phyloP scores from a whole-genome alignment of 495 filamentous ascomycete genomes.

The Filosporella fistucella region DNA sequence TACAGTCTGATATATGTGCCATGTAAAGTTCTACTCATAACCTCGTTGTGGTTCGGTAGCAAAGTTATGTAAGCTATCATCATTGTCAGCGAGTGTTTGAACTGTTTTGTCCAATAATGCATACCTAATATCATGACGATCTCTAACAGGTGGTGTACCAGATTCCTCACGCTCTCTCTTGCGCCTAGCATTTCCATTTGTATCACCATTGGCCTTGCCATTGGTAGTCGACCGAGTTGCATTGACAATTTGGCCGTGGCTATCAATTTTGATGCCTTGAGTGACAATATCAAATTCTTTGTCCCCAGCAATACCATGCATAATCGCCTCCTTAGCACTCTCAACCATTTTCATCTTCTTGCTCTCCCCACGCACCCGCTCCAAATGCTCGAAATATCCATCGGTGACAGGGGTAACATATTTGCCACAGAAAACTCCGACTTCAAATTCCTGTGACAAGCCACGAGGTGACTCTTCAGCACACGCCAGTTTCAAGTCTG shows the following conservation, averaged over 20 bases:
- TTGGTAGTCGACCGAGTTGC: neutral
- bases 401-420: slow-evolving; percentile 81
- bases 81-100: neutral
- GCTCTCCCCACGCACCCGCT: slow-evolving; percentile 67
- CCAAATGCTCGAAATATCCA: slow-evolving; percentile 86
- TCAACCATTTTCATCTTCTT: slow-evolving; percentile 68
- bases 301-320: slow-evolving; percentile 58
- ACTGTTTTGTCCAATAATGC: neutral
- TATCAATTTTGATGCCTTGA: slow-evolving; percentile 54
- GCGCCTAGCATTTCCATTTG: slow-evolving; percentile 17
- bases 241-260: slow-evolving; percentile 40
- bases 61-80: slow-evolving; percentile 23
- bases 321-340: slow-evolving; percentile 62
- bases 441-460: slow-evolving; percentile 62
- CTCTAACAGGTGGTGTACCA: slow-evolving; percentile 19
- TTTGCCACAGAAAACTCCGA: slow-evolving; percentile 93
- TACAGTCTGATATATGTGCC: no score
- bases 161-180: slow-evolving; percentile 19
- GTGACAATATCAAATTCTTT: slow-evolving; percentile 59
- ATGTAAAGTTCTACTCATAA: slow-evolving; percentile 20
- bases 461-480: slow-evolving; percentile 57
- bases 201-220: slow-evolving; percentile 14
- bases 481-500: slow-evolving; percentile 77
- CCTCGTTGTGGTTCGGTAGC: slow-evolving; percentile 19
- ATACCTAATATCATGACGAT: slow-evolving; percentile 29